These are phyloP conservation scores for Helianthus annuus DNA, from an alignment of 129 eudicot genomes.

Conservation along the genomic window DNA sequence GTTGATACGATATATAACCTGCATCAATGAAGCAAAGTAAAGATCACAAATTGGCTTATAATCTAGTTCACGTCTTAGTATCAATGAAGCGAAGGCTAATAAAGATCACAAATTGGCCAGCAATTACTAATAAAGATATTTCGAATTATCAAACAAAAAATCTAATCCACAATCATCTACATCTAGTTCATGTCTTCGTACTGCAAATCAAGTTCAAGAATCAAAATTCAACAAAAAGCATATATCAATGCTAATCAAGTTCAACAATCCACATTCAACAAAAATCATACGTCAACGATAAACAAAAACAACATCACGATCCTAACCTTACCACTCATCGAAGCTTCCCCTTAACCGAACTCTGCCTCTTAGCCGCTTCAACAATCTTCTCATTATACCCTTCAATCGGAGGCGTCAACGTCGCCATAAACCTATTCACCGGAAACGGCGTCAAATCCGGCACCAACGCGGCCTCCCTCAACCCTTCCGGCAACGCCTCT, in stretches of 20 bases:
- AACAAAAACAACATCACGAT: background rate
- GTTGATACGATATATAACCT: constrained; percentile 11
- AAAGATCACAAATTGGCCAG: background rate
- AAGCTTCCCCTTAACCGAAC: constrained; percentile 65
- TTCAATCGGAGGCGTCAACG: constrained; percentile 88
- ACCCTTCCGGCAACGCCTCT: constrained; percentile 76
- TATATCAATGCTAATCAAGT: background rate
- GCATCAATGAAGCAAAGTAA: constrained; percentile 27
- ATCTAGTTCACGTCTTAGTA: too few species aligned
- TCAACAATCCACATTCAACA: too few species aligned
- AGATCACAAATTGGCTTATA: background rate
- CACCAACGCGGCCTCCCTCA: constrained; percentile 72
- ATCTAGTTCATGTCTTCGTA: background rate
- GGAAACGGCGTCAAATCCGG: constrained; percentile 84
- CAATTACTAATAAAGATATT: background rate
- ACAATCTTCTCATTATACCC: constrained; percentile 69
- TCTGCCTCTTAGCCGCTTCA: constrained; percentile 63
- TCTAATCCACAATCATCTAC: background rate
- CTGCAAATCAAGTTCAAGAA: constrained; percentile 1
- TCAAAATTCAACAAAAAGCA: constrained; percentile 13
- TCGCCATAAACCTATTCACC: constrained; percentile 70
- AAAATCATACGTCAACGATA: too few species aligned
- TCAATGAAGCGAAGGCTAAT: too few species aligned
- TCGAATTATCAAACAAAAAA: constrained; percentile 3
- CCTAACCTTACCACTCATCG: constrained; percentile 51